phyloP scores from a whole-genome alignment of 306 rosid genomes.

The Lathyrus tuberosus region DNA sequence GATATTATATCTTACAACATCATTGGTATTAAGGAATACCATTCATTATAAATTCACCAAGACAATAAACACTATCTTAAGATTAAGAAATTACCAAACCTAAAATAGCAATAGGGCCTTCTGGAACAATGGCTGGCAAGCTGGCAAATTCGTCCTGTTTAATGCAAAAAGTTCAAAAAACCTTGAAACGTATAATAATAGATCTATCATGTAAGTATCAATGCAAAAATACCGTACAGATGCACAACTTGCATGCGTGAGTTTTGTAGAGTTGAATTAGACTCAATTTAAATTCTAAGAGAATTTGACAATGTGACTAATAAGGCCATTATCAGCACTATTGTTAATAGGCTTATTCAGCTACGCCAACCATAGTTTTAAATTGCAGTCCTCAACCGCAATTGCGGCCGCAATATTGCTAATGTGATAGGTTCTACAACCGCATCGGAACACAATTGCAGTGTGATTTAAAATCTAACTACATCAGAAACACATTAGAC shows the following conservation, averaged over 20 bases:
- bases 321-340: background rate
- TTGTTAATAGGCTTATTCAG: background rate
- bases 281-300: background rate
- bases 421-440: too few relatives aligned
- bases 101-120: conserved; percentile 89
- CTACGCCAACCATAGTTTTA: too few relatives aligned
- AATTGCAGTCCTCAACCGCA: too few relatives aligned
- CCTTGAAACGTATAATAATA: conserved; percentile 23
- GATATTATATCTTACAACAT: conserved; percentile 23
- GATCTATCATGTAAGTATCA: background rate
- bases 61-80: conserved; percentile 5
- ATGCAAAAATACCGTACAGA: background rate
- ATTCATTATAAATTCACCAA: conserved; percentile 25
- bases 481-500: too few relatives aligned
- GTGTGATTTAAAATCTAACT: too few relatives aligned
- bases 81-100: conserved; percentile 74
- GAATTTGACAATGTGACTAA: background rate
- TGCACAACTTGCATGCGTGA: background rate
- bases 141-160: conserved; percentile 89
- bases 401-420: too few relatives aligned
- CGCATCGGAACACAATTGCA: too few relatives aligned
- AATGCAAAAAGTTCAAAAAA: conserved; percentile 42
- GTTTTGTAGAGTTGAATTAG: background rate
- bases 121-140: conserved; percentile 87
- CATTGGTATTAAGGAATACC: background rate